Evolutionary conservation across 108 stramenopile species (phyloP).

Genomic region (Conticribra guillardii): DNA sequence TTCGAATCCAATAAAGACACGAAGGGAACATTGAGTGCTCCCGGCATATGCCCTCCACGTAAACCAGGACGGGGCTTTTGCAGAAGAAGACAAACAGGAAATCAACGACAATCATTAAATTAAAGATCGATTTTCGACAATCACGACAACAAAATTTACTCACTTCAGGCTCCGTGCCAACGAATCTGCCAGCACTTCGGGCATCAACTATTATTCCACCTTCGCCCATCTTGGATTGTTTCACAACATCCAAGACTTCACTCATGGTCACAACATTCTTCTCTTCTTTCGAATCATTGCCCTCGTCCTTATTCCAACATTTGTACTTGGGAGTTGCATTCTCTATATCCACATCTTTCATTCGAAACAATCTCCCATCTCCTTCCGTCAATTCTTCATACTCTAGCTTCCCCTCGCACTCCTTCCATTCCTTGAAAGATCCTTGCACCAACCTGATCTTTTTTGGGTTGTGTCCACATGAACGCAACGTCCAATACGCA

Average conservation of each 20-base stretch:
- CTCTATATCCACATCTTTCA: constrained; percentile 31
- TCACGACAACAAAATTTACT: too few species aligned
- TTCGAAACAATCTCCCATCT: constrained; percentile 36
- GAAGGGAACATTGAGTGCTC: constrained; percentile 70
- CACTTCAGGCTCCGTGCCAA: constrained; percentile 53
- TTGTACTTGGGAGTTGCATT: constrained; percentile 22
- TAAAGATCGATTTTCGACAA: too few species aligned
- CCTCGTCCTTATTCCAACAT: background rate
- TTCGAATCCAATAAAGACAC: constrained; percentile 36
- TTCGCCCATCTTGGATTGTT: background rate
- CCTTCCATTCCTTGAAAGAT: constrained; percentile 67
- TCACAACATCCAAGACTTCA: constrained; percentile 47
- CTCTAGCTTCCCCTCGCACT: constrained; percentile 57
- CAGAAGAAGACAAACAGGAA: too few species aligned
- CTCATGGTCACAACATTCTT: constrained; percentile 50
- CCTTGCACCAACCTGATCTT: constrained; percentile 66
- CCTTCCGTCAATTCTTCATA: constrained; percentile 11
- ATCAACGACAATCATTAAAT: too few species aligned
- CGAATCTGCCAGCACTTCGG: constrained; percentile 45
- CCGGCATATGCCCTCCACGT: constrained; percentile 69
- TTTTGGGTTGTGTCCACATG: constrained; percentile 42
- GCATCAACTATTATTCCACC: constrained; percentile 62
- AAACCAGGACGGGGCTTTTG: constrained; percentile 53
- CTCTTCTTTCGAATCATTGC: background rate
- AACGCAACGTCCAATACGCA: constrained; percentile 64